Evolutionary conservation across 225 moss, liverwort and hornwort species (phyloP).

Genomic region (Lunularia cruciata): DNA sequence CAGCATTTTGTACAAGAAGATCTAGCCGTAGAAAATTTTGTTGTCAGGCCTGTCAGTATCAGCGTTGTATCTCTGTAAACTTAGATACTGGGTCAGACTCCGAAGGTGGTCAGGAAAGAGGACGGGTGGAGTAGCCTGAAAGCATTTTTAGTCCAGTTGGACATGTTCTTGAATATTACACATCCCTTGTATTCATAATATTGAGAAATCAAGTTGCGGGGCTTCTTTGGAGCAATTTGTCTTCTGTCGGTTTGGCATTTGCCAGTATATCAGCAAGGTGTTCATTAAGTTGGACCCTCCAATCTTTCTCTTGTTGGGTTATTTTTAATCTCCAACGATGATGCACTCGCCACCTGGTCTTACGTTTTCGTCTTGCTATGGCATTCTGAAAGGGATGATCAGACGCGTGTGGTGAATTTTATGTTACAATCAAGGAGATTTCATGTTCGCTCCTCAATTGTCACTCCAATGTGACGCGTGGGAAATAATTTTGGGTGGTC

Average conservation of each 20-base stretch:
- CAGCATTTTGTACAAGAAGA: constrained; percentile 7
- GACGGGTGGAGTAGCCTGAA: not conserved
- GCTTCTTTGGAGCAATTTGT: no score
- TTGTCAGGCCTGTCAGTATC: not conserved
- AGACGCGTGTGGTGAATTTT: no score
- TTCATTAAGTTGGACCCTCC: not conserved
- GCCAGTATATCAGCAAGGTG: no score
- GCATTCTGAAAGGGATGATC: no score
- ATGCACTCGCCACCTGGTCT: no score
- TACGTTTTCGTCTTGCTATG: no score
- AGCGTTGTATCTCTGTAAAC: constrained; percentile 12
- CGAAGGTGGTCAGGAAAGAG: not conserved
- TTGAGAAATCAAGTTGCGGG: not conserved
- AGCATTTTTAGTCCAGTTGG: constrained; percentile 4
- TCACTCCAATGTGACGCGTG: no score
- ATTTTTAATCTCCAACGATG: not conserved
- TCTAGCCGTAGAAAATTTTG: constrained; percentile 6
- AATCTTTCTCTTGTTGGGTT: not conserved
- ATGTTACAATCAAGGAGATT: no score
- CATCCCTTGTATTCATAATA: constrained; percentile 16
- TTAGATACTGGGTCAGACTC: constrained; percentile 6
- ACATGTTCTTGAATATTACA: not conserved
- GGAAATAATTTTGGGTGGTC: no score
- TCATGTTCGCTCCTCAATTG: no score
- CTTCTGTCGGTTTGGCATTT: not conserved